Conservation (phyloP, 2,329 filamentous ascomycete genomes). For the Purpureocillium takamizusanense region DNA sequence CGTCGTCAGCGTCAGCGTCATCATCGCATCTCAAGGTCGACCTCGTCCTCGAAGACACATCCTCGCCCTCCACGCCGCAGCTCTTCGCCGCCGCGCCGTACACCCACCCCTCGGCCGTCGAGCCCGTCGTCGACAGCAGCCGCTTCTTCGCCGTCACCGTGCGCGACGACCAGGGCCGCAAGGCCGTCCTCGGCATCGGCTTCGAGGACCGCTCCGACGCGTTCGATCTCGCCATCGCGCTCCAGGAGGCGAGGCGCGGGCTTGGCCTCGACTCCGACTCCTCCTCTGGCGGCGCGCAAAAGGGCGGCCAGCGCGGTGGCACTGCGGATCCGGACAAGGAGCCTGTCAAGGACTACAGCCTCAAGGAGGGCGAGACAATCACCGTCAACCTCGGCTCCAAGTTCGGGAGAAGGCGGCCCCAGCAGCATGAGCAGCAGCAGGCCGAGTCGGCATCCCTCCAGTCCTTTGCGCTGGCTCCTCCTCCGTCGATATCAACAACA, state of each 20-base stretch:
- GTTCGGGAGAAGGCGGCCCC: constrained; percentile 38
- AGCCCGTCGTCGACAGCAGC: constrained; percentile 69
- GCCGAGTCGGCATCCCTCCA: constrained; percentile 23
- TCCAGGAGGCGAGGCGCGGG: constrained; percentile 69
- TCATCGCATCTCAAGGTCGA: constrained; percentile 56
- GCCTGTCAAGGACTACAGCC: constrained; percentile 58
- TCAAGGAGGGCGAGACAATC: constrained; percentile 87
- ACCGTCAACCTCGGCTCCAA: constrained; percentile 62
- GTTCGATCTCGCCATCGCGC: constrained; percentile 73
- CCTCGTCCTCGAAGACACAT: constrained; percentile 69
- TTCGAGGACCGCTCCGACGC: constrained; percentile 82
- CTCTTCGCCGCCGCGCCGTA: constrained; percentile 83
- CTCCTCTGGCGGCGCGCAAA: no score
- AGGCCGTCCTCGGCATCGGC: constrained; percentile 73
- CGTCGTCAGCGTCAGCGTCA: not conserved
- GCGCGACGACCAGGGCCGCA: constrained; percentile 63
- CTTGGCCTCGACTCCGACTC: constrained; percentile 48
- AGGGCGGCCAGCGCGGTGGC: no score
- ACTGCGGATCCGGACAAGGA: constrained; percentile 19
- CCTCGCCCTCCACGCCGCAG: constrained; percentile 56
- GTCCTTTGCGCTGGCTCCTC: constrained; percentile 68
- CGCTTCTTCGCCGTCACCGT: constrained; percentile 82
- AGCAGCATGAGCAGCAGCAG: constrained; percentile 8
- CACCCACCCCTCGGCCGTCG: constrained; percentile 54
- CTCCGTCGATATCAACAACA: constrained; percentile 32